These are phyloP conservation scores for Dunaliella primolecta DNA, from an alignment of 139 green algal genomes.

Conservation along the genomic window DNA sequence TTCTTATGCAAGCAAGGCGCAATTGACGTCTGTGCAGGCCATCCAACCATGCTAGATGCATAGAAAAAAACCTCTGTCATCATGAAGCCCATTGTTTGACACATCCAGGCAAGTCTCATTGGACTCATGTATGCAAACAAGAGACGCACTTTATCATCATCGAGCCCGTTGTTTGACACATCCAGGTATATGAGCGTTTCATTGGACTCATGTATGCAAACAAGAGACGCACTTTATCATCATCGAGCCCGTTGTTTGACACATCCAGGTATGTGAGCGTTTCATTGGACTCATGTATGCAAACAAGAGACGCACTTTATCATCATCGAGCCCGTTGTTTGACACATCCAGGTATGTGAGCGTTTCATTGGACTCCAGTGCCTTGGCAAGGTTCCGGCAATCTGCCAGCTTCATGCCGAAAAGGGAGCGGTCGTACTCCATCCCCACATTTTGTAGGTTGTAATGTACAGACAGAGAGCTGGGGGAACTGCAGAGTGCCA, in stretches of 20 bases:
- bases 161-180: too few species aligned
- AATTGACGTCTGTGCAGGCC: too few species aligned
- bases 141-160: conserved; percentile 68
- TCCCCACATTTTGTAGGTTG: conserved; percentile 70
- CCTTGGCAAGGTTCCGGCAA: conserved; percentile 60
- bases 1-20: too few species aligned
- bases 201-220: too few species aligned
- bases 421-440: conserved; percentile 76
- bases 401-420: conserved; percentile 82
- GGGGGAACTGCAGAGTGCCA: conserved; percentile 40
- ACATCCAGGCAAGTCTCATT: too few species aligned
- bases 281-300: conserved; percentile 41
- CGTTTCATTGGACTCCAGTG: conserved; percentile 45
- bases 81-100: too few species aligned
- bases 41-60: too few species aligned
- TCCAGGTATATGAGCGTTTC: too few species aligned
- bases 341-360: conserved; percentile 62
- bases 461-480: conserved; percentile 61
- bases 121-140: too few species aligned
- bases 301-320: conserved; percentile 43
- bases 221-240: conserved; percentile 55
- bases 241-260: conserved; percentile 68
- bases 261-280: conserved; percentile 65
- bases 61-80: too few species aligned
- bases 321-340: conserved; percentile 75